Evolutionary conservation across 2,329 filamentous ascomycete species (phyloP), one percentile per base, ranked within the genome.

Genomic region (Sclerotiophoma versabilis): DNA sequence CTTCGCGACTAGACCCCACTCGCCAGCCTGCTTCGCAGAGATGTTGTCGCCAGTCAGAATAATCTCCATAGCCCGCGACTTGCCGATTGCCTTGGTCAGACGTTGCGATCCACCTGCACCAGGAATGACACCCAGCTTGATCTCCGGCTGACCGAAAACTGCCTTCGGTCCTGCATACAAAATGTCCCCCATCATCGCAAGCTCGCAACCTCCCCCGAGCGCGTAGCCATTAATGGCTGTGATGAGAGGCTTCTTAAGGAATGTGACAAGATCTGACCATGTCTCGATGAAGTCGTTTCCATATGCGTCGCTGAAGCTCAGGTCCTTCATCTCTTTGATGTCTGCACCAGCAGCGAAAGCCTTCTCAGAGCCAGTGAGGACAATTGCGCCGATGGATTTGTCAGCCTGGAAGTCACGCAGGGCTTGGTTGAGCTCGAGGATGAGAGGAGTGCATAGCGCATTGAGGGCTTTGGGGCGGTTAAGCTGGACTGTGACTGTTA

Each of bases 251-350:
- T 96, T 98, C 80, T 96, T 96, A 75, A 98, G 83, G 58, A 86
- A 82, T 17, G 88, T 91, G 22, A 92, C 90, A 39, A 97, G 85
- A 59, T 89, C 83, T 5, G 92, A 96, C 95, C 95, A 99, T 9
- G 87, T 87, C 74, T 96, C 92, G 76, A 99, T 98, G 77, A 99
- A 99, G 72, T 96, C 91, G 64, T 81, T 86, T 41, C 86, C 90
- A 80, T 97, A 98, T 32, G 95, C 93, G 62, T 88, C 81, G 59
- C 90, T 85, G 79, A 99, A 99, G 49, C 88, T 93, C 32, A 97
- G 86, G 57, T 92, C 88, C 25, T 92, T 90, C 95, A 99, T 99
- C 79, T 99, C 95, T 78, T 98, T 98, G 81, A 99, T 99, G 77
- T 99, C 95, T 57, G 95, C 95, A 45, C 95, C 95, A 37, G 95